Base-by-base conservation (phyloP, 257 asterid species). In the Dorcoceras hygrometricum region DNA sequence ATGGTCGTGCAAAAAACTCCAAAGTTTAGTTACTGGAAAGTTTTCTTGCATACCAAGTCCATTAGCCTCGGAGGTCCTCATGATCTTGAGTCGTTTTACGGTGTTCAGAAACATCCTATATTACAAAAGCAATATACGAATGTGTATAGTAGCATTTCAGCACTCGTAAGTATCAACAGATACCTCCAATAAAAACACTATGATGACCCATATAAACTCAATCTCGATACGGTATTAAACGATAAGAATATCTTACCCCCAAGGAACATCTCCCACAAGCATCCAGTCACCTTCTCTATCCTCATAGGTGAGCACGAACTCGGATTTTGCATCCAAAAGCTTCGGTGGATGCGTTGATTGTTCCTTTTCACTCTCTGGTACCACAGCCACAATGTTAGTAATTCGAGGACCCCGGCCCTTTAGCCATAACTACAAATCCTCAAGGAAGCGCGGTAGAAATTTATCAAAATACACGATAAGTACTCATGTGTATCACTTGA, bases 231-330 rank as follows among this genome's bases (percentile, higher is more conserved):
- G 29, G 9, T n/a, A 4, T 34, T 29, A 23, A 62, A 50, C 1
- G 36, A 31, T 25, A 63, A 7, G 27, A 29, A 9, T 19, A 69
- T 63, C 78, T 8, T 85, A 89, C 97, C 95, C 63, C 87, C 93
- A 89, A 7, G 97, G 97, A 72, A 89, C 97, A 59, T 89, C 97
- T 56, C 97, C 97, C 1, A 89, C 88, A 8, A 87, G 94, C 97
- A 89, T 89, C 97, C 95, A 89, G 16, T 89, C 97, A 16, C 95
- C 95, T 73, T 89, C 97, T 69, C 77, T 89, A 70, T 89, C 97
- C 78, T 89, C 94, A 11, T 89, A 89, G 14, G 95, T 89, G 16
- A 89, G 85, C 64, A 81, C 95, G 67, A 87, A 89, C 57, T 89
- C 95, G 0, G 97, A 84, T 14, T 94, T 85, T 56, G 85, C 95